These are phyloP conservation scores for Pleurotus tuber-regium DNA, from an alignment of 768 basidiomycete species.

Conservation along the genomic window DNA sequence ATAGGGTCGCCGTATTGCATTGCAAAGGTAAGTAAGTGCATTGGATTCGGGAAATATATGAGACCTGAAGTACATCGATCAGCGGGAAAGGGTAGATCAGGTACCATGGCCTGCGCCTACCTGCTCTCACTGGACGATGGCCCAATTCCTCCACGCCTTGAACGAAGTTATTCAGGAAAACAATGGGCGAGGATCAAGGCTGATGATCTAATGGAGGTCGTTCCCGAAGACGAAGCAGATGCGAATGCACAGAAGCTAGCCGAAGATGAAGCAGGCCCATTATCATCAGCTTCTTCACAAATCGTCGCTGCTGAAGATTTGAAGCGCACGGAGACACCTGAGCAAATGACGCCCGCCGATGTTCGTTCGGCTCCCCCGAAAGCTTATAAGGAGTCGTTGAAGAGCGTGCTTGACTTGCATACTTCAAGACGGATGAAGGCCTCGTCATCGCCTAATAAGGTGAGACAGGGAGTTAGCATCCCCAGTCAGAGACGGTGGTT, in stretches of 20 bases:
- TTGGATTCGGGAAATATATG: no score
- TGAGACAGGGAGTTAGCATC: constrained; percentile 69
- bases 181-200: constrained; percentile 48
- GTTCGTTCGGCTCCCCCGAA: constrained; percentile 18
- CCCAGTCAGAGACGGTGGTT: constrained; percentile 80
- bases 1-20: constrained; percentile 77
- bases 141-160: constrained; percentile 45
- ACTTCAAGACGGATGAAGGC: constrained; percentile 68
- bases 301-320: neutral
- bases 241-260: constrained; percentile 7
- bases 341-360: constrained; percentile 10
- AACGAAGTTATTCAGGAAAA: constrained; percentile 43
- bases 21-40: constrained; percentile 76
- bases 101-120: constrained; percentile 83
- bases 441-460: constrained; percentile 28
- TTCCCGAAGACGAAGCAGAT: constrained; percentile 41
- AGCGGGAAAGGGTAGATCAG: constrained; percentile 86
- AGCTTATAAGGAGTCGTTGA: constrained; percentile 40
- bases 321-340: neutral
- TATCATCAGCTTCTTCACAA: no score
- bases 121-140: constrained; percentile 56
- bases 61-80: no score
- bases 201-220: constrained; percentile 45
- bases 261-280: neutral
- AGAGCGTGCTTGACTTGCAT: constrained; percentile 64